These are phyloP conservation scores for Eutypella sp. DNA, from an alignment of 2,329 filamentous ascomycete species.

Conservation along the genomic window DNA sequence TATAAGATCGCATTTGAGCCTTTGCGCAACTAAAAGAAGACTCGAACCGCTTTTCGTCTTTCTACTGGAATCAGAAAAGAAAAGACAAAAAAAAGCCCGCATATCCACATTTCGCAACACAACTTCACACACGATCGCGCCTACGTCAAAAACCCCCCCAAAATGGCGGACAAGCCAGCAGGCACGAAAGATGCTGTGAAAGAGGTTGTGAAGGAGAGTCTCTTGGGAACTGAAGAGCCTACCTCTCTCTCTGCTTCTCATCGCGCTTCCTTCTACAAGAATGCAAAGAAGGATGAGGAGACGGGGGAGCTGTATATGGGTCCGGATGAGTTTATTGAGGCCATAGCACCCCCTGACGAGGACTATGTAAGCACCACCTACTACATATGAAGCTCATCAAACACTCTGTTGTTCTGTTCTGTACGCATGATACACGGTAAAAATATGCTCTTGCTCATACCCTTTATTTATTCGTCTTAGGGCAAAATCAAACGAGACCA, in stretches of 20 bases:
- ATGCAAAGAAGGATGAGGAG: slow-evolving; percentile 70
- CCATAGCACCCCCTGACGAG: slow-evolving; percentile 78
- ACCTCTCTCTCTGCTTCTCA: slow-evolving; percentile 68
- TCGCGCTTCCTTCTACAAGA: slow-evolving; percentile 68
- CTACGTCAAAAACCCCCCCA: slow-evolving; percentile 8
- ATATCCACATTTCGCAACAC: not conserved
- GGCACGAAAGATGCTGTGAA: slow-evolving; percentile 62
- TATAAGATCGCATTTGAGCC: not conserved
- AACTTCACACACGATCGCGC: too few relatives aligned
- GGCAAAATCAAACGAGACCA: slow-evolving; percentile 97
- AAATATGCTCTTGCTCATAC: slow-evolving; percentile 6
- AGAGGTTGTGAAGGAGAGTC: slow-evolving; percentile 72
- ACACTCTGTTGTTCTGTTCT: too few relatives aligned
- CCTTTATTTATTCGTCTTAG: slow-evolving; percentile 45
- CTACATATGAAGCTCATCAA: not conserved
- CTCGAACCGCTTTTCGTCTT: too few relatives aligned
- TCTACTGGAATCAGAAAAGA: too few relatives aligned
- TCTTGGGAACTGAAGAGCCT: slow-evolving; percentile 59
- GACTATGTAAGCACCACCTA: slow-evolving; percentile 71
- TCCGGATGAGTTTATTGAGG: slow-evolving; percentile 82
- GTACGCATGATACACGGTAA: too few relatives aligned
- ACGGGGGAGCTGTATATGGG: slow-evolving; percentile 76
- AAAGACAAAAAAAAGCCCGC: not conserved
- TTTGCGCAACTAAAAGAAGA: too few relatives aligned
- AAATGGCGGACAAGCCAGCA: slow-evolving; percentile 39